Base-by-base conservation (phyloP, 768 basidiomycete species). In the Tulasnella sp. region DNA sequence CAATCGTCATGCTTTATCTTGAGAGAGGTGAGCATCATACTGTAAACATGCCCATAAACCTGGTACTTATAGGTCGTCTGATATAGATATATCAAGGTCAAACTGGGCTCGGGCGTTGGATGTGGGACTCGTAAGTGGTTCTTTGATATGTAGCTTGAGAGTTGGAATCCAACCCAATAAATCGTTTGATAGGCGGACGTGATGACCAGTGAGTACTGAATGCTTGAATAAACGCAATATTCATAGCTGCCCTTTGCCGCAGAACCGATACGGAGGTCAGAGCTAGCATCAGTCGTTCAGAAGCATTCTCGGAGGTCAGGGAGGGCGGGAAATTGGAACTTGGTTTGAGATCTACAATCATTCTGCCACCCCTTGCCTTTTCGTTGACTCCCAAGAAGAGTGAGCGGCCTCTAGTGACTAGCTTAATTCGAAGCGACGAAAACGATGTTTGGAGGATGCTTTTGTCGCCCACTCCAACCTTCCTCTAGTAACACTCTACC, bases 401-500 rank as follows among this genome's bases (percentile, higher is more conserved):
- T 44, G 12, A 0, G 16, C 44, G 44, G 44, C 44, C 1, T 44
- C 44, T 16, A 18, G 44, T 44, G 14, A 44, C 16, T 16, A 16
- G 16, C 19, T 44, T 14, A 18, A 44, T 44, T 18, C 4, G 44
- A 44, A 44, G 44, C 19, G 16, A 18, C 44, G 19, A 44, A 44
- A 18, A 18, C 16, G 44, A 44, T 44, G 44, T 16, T 44, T 18
- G 44, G 44, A 44, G 44, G 10, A 18, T 44, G 44, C 16, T 44
- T 18, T 18, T 18, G 16, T 18, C 44, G 19, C 44, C 9, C 42
- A 44, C 44, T 44, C 44, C 44, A 44, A 12, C 44, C 44, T 44
- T 18, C 44, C 44, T 44, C 19, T 18, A 14, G 44, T 18, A 94
- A 14, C 16, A 44, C 44, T 16, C 44, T 44, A 18, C 44, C 16